A percentile compares a stretch with the other conserved stretches of the same genome.
Conservation (phyloP, 306 rosid species). For the Argentina anserina region DNA sequence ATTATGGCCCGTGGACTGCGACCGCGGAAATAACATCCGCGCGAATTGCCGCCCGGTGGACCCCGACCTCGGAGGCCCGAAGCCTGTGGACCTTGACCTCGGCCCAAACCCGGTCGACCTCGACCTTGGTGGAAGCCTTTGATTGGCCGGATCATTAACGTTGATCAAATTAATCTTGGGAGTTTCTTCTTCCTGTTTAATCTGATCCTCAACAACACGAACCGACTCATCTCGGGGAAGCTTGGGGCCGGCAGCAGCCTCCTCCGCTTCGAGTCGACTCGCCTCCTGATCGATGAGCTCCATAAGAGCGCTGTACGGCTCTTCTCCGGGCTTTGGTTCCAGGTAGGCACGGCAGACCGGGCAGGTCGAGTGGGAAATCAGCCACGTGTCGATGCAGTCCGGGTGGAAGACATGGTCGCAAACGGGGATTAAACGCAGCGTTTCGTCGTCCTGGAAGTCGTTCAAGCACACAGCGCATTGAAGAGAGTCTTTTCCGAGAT, state of each 20-base stretch:
- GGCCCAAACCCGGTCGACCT: slow-evolving; percentile 36
- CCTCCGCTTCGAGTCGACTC: slow-evolving; percentile 5
- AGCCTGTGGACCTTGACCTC: slow-evolving; percentile 45
- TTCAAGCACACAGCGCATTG: slow-evolving; percentile 93
- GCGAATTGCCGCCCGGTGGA: slow-evolving; percentile 3
- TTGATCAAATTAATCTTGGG: slow-evolving; percentile 17
- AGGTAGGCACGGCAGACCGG: slow-evolving; percentile 84
- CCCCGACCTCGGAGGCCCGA: slow-evolving; percentile 2
- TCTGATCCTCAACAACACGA: slow-evolving; percentile 1
- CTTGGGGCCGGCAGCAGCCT: not conserved
- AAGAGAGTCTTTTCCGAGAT: slow-evolving; percentile 56
- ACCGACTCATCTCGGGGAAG: slow-evolving; percentile 19
- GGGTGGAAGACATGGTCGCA: slow-evolving; percentile 89
- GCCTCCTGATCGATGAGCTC: slow-evolving; percentile 16
- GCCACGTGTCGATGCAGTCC: slow-evolving; percentile 75
- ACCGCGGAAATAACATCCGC: slow-evolving; percentile 6
- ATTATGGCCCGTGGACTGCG: slow-evolving; percentile 36
- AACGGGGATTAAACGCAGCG: slow-evolving; percentile 82
- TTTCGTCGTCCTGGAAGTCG: slow-evolving; percentile 71
- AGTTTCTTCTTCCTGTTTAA: slow-evolving; percentile 6
- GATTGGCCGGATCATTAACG: slow-evolving; percentile 3
- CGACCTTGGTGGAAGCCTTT: slow-evolving; percentile 35
- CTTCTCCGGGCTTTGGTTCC: slow-evolving; percentile 45
- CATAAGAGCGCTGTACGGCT: not conserved
- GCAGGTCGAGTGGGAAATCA: slow-evolving; percentile 66